A percentile compares a stretch with the other conserved stretches of the same genome.
These are phyloP conservation scores for Cyberlindnera sargentensis DNA, from an alignment of 805 yeast genomes.

Conservation along the genomic window DNA sequence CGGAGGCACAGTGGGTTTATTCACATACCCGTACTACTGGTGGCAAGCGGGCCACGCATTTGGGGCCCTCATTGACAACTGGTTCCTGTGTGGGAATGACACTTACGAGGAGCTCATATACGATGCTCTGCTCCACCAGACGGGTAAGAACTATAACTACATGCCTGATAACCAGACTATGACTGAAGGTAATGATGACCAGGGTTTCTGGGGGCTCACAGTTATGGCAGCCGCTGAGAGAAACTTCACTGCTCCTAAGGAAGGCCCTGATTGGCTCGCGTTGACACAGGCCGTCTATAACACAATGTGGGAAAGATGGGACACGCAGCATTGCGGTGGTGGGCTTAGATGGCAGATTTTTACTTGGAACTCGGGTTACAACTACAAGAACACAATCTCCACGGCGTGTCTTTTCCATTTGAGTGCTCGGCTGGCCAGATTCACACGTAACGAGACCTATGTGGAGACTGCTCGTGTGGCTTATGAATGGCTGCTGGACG, in stretches of 20 bases:
- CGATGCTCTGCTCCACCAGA: constrained; percentile 42
- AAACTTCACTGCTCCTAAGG: constrained; percentile 44
- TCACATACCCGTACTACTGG: constrained; percentile 62
- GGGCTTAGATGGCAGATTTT: constrained; percentile 71
- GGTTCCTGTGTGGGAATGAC: constrained; percentile 62
- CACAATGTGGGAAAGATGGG: constrained; percentile 62
- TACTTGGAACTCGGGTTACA: constrained; percentile 63
- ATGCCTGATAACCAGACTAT: constrained; percentile 55
- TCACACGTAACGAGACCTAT: constrained; percentile 48
- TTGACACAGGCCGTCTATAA: constrained; percentile 57
- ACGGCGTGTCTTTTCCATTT: constrained; percentile 57
- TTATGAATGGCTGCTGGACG: constrained; percentile 53
- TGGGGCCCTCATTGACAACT: constrained; percentile 60
- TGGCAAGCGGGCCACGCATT: constrained; percentile 91
- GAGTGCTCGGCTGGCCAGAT: constrained; percentile 58
- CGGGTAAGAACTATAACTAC: constrained; percentile 45
- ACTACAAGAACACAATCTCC: constrained; percentile 57
- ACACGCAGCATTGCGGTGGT: constrained; percentile 46
- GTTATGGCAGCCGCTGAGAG: constrained; percentile 58
- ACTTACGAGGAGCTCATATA: constrained; percentile 52
- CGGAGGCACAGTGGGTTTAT: constrained; percentile 79
- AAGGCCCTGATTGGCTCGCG: constrained; percentile 46
- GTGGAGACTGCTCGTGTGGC: constrained; percentile 47
- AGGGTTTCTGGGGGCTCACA: constrained; percentile 65
- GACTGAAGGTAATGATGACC: constrained; percentile 69